Conservation (phyloP, 1,139 yeast species). For the Yamadazyma aaseri region DNA sequence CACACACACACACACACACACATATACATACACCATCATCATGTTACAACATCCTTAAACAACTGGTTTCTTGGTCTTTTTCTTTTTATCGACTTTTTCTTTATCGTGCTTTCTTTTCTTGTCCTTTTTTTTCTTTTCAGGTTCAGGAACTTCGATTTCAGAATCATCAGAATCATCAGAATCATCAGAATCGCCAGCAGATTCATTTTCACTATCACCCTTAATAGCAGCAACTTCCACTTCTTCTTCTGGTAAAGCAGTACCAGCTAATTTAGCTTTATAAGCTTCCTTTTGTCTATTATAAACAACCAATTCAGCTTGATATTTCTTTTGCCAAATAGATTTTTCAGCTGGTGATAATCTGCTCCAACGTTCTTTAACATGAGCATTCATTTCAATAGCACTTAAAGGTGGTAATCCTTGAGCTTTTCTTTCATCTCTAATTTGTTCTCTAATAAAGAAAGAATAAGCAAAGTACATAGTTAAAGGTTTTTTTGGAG, state of each 20-base stretch:
- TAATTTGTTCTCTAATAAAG: conserved; percentile 59
- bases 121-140: conserved; percentile 26
- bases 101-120: conserved; percentile 19
- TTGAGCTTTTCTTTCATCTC: conserved; percentile 60
- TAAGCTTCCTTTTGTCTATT: conserved; percentile 65
- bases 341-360: conserved; percentile 66
- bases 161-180: conserved; percentile 12
- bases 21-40: conserved; percentile 1
- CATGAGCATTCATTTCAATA: conserved; percentile 73
- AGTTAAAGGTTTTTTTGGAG: conserved; percentile 69
- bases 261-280: conserved; percentile 23
- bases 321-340: conserved; percentile 75
- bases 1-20: too few species aligned
- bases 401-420: conserved; percentile 67
- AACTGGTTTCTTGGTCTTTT: conserved; percentile 16
- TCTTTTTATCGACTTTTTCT: conserved; percentile 22
- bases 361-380: conserved; percentile 75
- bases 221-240: neutral
- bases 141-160: conserved; percentile 17
- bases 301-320: conserved; percentile 61
- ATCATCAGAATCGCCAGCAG: conserved; percentile 3
- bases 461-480: conserved; percentile 78
- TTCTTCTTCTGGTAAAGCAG: conserved; percentile 3
- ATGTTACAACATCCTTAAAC: neutral
- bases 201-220: neutral